A percentile compares a stretch with the other conserved stretches of the same genome.
phyloP scores from a whole-genome alignment of 2,329 filamentous ascomycete genomes.

The Metarhizium sp. region DNA sequence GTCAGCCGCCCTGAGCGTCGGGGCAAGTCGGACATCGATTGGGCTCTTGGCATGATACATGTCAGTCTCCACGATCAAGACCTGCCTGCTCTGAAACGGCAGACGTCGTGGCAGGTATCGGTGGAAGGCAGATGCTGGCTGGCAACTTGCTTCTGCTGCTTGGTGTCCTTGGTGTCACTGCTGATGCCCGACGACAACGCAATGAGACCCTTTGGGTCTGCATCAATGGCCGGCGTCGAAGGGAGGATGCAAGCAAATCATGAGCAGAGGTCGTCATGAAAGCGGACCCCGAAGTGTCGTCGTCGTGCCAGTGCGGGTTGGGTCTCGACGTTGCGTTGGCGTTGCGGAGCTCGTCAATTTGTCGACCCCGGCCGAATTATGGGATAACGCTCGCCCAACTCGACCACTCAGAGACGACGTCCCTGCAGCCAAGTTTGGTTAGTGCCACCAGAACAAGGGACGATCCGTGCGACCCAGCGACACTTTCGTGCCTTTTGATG shows the following conservation, averaged over 20 bases:
- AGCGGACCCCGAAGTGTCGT: constrained; percentile 4
- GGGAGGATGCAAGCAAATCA: constrained; percentile 2
- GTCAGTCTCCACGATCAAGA: neutral
- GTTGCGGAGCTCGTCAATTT: neutral
- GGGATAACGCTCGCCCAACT: neutral
- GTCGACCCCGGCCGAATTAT: constrained; percentile 1
- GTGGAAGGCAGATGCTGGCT: neutral
- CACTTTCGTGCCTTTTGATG: constrained; percentile 3
- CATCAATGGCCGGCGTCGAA: constrained; percentile 6
- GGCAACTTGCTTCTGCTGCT: neutral
- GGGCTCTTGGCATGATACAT: constrained; percentile 10
- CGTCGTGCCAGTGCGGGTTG: constrained; percentile 5
- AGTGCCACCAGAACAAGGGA: constrained; percentile 5
- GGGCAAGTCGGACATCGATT: constrained; percentile 21
- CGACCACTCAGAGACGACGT: neutral
- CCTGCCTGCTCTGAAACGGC: neutral
- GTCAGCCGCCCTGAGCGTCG: neutral
- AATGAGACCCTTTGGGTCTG: constrained; percentile 4
- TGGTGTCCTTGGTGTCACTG: constrained; percentile 6
- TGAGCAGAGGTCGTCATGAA: neutral
- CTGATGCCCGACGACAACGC: constrained; percentile 16
- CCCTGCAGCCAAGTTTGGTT: neutral
- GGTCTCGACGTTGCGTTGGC: constrained; percentile 9
- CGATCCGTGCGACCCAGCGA: constrained; percentile 8
- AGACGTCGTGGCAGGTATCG: neutral